phyloP scores from a whole-genome alignment of 352 stramenopile genomes.

The Peronospora tabacina region DNA sequence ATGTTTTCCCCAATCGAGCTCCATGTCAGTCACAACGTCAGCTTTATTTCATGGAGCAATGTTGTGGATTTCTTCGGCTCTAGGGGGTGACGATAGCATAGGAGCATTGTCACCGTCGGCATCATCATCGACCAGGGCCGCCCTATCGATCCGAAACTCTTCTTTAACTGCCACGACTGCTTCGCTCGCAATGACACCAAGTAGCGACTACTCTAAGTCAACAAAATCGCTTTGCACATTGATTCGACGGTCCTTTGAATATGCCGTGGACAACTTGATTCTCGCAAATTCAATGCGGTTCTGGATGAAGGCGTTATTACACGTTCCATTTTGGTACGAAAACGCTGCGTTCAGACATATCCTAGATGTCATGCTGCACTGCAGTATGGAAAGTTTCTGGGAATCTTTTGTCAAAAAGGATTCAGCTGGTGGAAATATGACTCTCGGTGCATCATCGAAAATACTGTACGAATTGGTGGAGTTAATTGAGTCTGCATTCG shows the following conservation, averaged over 20 bases:
- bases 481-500: slow-evolving; percentile 33
- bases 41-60: slow-evolving; percentile 51
- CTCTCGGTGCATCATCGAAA: background rate
- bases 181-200: slow-evolving; percentile 41
- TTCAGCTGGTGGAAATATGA: background rate
- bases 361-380: slow-evolving; percentile 57
- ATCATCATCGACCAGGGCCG: slow-evolving; percentile 33
- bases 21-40: slow-evolving; percentile 42
- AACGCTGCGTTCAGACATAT: slow-evolving; percentile 59
- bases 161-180: slow-evolving; percentile 41
- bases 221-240: slow-evolving; percentile 45
- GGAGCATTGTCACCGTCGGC: slow-evolving; percentile 30
- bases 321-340: slow-evolving; percentile 77
- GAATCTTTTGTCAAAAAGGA: slow-evolving; percentile 1
- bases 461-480: slow-evolving; percentile 38
- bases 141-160: slow-evolving; percentile 43
- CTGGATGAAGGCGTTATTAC: slow-evolving; percentile 55
- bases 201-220: slow-evolving; percentile 40
- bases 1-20: slow-evolving; percentile 40
- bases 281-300: slow-evolving; percentile 41
- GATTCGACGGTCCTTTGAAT: slow-evolving; percentile 58
- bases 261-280: slow-evolving; percentile 31
- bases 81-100: slow-evolving; percentile 31
- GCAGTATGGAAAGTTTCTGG: slow-evolving; percentile 44
- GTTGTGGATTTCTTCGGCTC: slow-evolving; percentile 51